These are phyloP conservation scores for Lentinula lateritia DNA, from an alignment of 768 basidiomycete species.

Conservation along the genomic window DNA sequence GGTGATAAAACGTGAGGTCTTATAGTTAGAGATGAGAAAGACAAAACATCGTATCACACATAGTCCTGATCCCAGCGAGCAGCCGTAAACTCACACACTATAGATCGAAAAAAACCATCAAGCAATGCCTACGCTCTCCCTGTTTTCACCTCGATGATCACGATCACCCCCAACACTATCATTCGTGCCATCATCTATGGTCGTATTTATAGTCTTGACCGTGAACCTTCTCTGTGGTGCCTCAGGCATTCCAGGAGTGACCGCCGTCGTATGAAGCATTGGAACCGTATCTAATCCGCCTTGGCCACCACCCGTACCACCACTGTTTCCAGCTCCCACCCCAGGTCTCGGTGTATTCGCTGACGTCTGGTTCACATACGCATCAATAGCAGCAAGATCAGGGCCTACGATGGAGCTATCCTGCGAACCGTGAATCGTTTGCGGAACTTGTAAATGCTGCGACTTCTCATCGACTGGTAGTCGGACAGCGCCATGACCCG, in stretches of 20 bases:
- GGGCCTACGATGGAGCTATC: neutral
- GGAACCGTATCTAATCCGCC: neutral
- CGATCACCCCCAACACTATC: neutral
- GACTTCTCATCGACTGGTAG: neutral
- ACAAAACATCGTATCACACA: no score
- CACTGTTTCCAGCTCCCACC: neutral
- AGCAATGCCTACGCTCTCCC: neutral
- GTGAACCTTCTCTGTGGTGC: neutral
- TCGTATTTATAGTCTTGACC: neutral
- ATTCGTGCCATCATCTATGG: neutral
- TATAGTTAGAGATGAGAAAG: no score
- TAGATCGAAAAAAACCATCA: neutral
- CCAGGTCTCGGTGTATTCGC: neutral
- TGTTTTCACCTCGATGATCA: neutral
- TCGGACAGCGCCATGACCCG: neutral
- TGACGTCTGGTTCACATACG: neutral
- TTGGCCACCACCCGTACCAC: neutral
- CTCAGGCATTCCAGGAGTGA: neutral
- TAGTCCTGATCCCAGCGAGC: neutral
- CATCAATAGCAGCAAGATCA: neutral
- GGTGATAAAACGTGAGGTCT: no score
- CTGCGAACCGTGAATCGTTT: neutral
- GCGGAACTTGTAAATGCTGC: neutral
- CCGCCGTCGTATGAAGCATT: conserved; percentile 1
- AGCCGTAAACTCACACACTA: neutral